Conservation (phyloP, 768 basidiomycete species). For the Termitomyces sp. region DNA sequence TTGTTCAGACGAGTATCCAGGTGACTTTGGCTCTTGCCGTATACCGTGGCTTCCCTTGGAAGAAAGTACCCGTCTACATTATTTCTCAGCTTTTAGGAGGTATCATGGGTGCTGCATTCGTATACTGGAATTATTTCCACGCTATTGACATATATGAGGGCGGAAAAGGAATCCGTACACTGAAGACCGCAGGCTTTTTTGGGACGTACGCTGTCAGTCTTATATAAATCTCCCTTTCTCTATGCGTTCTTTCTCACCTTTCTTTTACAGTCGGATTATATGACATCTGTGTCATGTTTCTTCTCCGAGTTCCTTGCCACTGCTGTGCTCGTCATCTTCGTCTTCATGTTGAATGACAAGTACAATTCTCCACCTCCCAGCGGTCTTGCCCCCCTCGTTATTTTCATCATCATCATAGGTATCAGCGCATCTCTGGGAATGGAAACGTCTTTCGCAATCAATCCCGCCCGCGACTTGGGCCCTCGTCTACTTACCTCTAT, state of each 20-base stretch:
- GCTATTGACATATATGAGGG: conserved; percentile 67
- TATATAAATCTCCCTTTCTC: not conserved
- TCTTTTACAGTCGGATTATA: conserved; percentile 28
- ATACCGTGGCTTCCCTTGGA: conserved; percentile 74
- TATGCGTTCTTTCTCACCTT: not conserved
- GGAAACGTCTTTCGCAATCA: conserved; percentile 47
- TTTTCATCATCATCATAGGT: conserved; percentile 55
- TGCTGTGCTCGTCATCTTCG: conserved; percentile 47
- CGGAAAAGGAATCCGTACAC: conserved; percentile 45
- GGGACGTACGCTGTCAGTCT: conserved; percentile 53
- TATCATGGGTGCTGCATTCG: conserved; percentile 51
- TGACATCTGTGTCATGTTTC: conserved; percentile 36
- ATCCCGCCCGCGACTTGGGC: conserved; percentile 43
- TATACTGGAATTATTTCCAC: conserved; percentile 67
- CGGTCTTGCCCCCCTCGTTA: conserved; percentile 47
- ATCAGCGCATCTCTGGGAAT: conserved; percentile 55
- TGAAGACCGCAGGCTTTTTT: conserved; percentile 53
- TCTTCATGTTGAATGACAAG: conserved; percentile 50
- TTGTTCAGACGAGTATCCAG: conserved; percentile 23
- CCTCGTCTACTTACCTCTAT: conserved; percentile 63
- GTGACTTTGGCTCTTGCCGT: conserved; percentile 67
- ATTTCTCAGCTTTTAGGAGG: conserved; percentile 63
- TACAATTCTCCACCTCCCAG: conserved; percentile 42
- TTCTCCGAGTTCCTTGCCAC: conserved; percentile 53
- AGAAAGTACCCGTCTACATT: conserved; percentile 71